These are phyloP conservation scores for Spathaspora sp. DNA, from an alignment of 1,139 yeast genomes.

Conservation along the genomic window DNA sequence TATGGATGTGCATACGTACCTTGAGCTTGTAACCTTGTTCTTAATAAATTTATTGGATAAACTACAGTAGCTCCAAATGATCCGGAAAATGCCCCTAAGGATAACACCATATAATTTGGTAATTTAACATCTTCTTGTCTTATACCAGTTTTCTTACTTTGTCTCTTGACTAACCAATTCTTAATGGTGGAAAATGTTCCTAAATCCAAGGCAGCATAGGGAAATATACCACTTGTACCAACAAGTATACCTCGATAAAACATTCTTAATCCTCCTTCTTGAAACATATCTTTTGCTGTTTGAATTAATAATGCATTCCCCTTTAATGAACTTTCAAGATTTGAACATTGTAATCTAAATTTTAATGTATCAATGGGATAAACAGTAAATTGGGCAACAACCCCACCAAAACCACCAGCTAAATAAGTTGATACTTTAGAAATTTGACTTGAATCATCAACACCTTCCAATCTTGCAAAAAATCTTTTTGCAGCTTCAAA, in stretches of 20 bases:
- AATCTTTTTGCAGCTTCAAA: constrained; percentile 84
- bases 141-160: constrained; percentile 53
- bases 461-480: constrained; percentile 77
- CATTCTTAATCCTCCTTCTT: constrained; percentile 72
- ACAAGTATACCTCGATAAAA: constrained; percentile 87
- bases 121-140: constrained; percentile 63
- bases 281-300: constrained; percentile 76
- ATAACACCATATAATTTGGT: constrained; percentile 77
- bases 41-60: constrained; percentile 82
- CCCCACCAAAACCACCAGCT: constrained; percentile 97
- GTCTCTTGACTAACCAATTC: constrained; percentile 64
- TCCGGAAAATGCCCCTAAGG: constrained; percentile 94
- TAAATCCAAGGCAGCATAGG: constrained; percentile 92
- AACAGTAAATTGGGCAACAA: constrained; percentile 84
- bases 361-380: constrained; percentile 96
- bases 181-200: constrained; percentile 91
- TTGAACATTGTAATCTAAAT: constrained; percentile 79
- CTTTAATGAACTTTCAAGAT: constrained; percentile 53
- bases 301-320: constrained; percentile 62
- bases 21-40: constrained; percentile 96
- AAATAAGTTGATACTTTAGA: constrained; percentile 79
- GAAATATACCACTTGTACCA: constrained; percentile 93
- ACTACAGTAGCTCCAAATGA: constrained; percentile 94
- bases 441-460: constrained; percentile 65
- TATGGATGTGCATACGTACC: constrained; percentile 96